Evolutionary conservation across 2,329 filamentous ascomycete species (phyloP).

Genomic region (Ophiostoma perfectum): DNA sequence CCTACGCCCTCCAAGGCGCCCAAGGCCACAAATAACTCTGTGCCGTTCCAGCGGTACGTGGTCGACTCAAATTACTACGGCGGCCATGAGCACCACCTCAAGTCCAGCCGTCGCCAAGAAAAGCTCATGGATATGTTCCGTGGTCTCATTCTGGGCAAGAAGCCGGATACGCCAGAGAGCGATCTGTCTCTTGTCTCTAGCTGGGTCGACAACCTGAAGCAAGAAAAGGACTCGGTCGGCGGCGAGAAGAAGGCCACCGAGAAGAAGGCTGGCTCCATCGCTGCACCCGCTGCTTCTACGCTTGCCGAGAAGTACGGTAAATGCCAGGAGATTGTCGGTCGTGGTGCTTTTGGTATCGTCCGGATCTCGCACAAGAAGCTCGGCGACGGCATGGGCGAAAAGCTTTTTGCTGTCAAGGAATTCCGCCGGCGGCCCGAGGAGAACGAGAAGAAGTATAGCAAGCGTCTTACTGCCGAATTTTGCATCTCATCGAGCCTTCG

Average conservation of each 20-base stretch:
- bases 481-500: conserved; percentile 96
- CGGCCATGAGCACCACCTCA: conserved; percentile 80
- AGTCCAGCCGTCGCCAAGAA: conserved; percentile 85
- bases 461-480: conserved; percentile 92
- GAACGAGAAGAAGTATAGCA: conserved; percentile 95
- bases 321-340: conserved; percentile 93
- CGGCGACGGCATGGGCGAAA: conserved; percentile 73
- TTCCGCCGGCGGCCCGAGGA: conserved; percentile 92
- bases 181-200: conserved; percentile 89
- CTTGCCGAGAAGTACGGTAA: conserved; percentile 97
- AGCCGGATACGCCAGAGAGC: conserved; percentile 69
- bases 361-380: conserved; percentile 95
- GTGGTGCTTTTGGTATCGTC: conserved; percentile 94
- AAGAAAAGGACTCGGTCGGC: conserved; percentile 72
- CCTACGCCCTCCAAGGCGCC: conserved; percentile 34
- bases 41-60: conserved; percentile 45
- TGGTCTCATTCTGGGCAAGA: conserved; percentile 70
- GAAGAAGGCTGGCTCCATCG: conserved; percentile 18
- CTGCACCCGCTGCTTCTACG: conserved; percentile 44
- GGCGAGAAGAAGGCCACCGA: conserved; percentile 52
- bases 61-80: conserved; percentile 51
- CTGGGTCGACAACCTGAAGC: conserved; percentile 91
- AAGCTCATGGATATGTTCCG: conserved; percentile 91
- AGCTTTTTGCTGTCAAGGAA: conserved; percentile 96
- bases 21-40: conserved; percentile 34